Evolutionary conservation across 2,329 filamentous ascomycete species (phyloP).

Genomic region (Nigrospora sphaerica): DNA sequence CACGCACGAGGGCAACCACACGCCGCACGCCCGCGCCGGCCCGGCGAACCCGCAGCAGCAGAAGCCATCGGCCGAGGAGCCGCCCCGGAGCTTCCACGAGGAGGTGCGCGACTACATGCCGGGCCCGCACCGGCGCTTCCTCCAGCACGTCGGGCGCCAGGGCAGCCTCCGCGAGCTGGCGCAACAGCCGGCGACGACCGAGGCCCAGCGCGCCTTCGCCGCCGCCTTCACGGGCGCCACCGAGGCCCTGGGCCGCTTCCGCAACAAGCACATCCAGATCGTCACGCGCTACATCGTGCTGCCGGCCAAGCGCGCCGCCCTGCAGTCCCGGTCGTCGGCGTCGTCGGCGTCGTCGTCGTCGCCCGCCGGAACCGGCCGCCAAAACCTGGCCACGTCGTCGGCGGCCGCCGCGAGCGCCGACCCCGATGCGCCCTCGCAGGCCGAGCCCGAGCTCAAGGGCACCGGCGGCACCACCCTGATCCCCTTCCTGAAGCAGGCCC

Average conservation of each 20-base stretch:
- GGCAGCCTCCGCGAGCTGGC: slow-evolving; percentile 71
- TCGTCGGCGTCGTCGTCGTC: slow-evolving; percentile 18
- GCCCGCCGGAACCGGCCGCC: slow-evolving; percentile 15
- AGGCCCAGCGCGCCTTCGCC: slow-evolving; percentile 36
- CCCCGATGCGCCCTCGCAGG: slow-evolving; percentile 77
- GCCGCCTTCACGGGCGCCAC: slow-evolving; percentile 63
- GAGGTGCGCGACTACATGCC: slow-evolving; percentile 91
- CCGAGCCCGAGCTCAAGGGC: slow-evolving; percentile 65
- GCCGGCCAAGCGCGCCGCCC: slow-evolving; percentile 48
- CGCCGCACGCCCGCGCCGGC: slow-evolving; percentile 10
- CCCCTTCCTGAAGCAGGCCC: slow-evolving; percentile 80
- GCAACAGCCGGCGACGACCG: slow-evolving; percentile 40
- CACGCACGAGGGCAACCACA: slow-evolving; percentile 29
- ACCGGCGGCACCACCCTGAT: slow-evolving; percentile 85
- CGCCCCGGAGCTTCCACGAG: slow-evolving; percentile 36
- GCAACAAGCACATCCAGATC: slow-evolving; percentile 83
- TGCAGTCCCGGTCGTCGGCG: slow-evolving; percentile 21
- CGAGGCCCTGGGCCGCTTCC: slow-evolving; percentile 65
- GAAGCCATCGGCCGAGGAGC: slow-evolving; percentile 5
- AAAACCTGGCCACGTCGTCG: slow-evolving; percentile 40
- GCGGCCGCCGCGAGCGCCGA: slow-evolving; percentile 17
- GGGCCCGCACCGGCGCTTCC: slow-evolving; percentile 70
- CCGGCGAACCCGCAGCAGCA: slow-evolving; percentile 1
- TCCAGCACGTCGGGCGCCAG: slow-evolving; percentile 61
- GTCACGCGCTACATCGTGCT: slow-evolving; percentile 87